A percentile compares a stretch with the other conserved stretches of the same genome.
phyloP scores from a whole-genome alignment of 176 grass and related monocot species.

The Rhipidocladum racemiflorum region DNA sequence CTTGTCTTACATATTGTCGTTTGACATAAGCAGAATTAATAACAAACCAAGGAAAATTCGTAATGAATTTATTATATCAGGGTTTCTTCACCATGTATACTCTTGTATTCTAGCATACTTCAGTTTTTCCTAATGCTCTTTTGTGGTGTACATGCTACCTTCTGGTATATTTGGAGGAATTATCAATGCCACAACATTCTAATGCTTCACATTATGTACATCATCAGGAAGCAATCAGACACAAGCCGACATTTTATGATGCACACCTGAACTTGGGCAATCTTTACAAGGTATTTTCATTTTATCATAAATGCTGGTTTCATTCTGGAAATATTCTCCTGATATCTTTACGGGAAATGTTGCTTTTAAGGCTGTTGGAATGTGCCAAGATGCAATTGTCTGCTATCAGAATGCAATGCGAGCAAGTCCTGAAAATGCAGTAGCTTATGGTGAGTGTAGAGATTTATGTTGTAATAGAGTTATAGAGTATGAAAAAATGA shows the following conservation, averaged over 20 bases:
- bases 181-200: background rate
- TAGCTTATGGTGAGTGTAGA: slow-evolving; percentile 62
- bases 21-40: background rate
- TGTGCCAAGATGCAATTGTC: slow-evolving; percentile 72
- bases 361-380: slow-evolving; percentile 53
- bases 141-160: background rate
- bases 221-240: slow-evolving; percentile 66
- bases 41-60: background rate
- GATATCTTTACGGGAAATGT: background rate
- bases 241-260: slow-evolving; percentile 63
- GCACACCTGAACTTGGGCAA: slow-evolving; percentile 71
- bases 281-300: slow-evolving; percentile 69
- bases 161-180: background rate
- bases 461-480: slow-evolving; percentile 1
- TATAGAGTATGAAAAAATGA: slow-evolving; percentile 1
- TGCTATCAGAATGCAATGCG: slow-evolving; percentile 63
- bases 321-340: slow-evolving; percentile 9
- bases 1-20: background rate
- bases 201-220: background rate
- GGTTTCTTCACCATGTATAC: background rate
- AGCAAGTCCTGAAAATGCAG: slow-evolving; percentile 56
- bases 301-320: slow-evolving; percentile 1
- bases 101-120: too few species aligned
- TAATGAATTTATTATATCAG: background rate
- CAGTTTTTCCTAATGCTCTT: background rate